Percentiles rank a stretch among this genome's conserved stretches.
Evolutionary conservation across 176 grass and related monocot species (phyloP).

Genomic region (Echinochloa phyllopogon): DNA sequence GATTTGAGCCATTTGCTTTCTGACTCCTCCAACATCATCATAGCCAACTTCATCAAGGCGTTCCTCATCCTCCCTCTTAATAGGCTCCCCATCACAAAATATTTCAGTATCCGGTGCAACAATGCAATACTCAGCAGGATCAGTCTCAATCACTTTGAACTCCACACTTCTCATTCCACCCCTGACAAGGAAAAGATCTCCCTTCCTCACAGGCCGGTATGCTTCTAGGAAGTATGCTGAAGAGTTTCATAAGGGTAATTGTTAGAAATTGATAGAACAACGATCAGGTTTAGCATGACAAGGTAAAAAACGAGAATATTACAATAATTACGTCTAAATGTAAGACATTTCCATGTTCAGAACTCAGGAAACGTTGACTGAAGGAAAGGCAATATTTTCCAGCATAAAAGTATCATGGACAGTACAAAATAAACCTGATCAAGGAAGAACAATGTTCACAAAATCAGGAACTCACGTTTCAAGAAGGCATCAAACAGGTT

Average conservation of each 20-base stretch:
- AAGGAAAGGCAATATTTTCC: neutral
- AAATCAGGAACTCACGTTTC: constrained; percentile 58
- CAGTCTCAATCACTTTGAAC: constrained; percentile 83
- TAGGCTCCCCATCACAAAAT: constrained; percentile 78
- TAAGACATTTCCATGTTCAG: neutral
- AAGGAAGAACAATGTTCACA: neutral
- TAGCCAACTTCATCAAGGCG: constrained; percentile 86
- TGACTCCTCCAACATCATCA: constrained; percentile 87
- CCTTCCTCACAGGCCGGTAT: constrained; percentile 75
- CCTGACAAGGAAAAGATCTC: constrained; percentile 84
- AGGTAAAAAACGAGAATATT: neutral
- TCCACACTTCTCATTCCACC: constrained; percentile 88
- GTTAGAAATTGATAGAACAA: neutral
- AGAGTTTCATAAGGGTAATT: neutral
- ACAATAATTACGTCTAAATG: neutral
- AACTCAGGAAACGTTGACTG: neutral
- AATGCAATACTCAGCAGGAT: constrained; percentile 79
- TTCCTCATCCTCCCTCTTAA: constrained; percentile 87
- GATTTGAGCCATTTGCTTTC: constrained; percentile 90
- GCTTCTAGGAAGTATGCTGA: constrained; percentile 88
- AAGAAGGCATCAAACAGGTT: constrained; percentile 75
- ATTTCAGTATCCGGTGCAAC: constrained; percentile 87
- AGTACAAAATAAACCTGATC: neutral
- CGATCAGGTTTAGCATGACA: neutral
- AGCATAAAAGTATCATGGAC: too few species aligned